Evolutionary conservation across 1,284 basidiomycete genomes (phyloP).

Genomic region (Xerocomus amazonicus): DNA sequence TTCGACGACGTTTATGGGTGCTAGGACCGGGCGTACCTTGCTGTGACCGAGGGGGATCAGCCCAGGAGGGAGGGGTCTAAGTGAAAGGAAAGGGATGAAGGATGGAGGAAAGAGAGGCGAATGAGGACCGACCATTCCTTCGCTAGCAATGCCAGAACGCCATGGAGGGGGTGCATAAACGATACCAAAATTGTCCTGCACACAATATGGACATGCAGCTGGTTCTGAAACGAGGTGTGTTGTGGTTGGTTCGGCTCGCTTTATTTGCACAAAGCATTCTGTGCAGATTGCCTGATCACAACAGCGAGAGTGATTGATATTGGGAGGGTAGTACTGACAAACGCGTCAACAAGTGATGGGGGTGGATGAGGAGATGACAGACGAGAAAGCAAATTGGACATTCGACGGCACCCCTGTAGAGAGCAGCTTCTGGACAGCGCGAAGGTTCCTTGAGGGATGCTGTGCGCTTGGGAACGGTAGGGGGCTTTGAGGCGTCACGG

Average conservation of each 20-base stretch:
- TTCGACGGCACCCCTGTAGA: slow-evolving; percentile 86
- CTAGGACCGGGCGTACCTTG: slow-evolving; percentile 36
- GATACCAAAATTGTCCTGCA: slow-evolving; percentile 94
- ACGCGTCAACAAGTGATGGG: slow-evolving; percentile 24
- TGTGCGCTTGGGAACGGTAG: slow-evolving; percentile 40
- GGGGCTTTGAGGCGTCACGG: slow-evolving; percentile 38
- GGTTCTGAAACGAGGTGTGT: slow-evolving; percentile 93
- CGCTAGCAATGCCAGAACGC: slow-evolving; percentile 70
- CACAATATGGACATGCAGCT: slow-evolving; percentile 94
- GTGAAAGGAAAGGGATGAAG: slow-evolving; percentile 9
- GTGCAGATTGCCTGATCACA: slow-evolving; percentile 99
- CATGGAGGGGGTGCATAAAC: slow-evolving; percentile 84
- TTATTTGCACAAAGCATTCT: slow-evolving; percentile 99
- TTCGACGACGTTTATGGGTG: slow-evolving; percentile 70
- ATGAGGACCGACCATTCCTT: slow-evolving; percentile 52
- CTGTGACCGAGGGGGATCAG: slow-evolving; percentile 48
- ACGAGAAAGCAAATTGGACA: slow-evolving; percentile 99
- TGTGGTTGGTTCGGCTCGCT: slow-evolving; percentile 88
- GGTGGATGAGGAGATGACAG: slow-evolving; percentile 37
- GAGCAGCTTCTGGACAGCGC: slow-evolving; percentile 64
- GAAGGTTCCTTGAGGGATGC: slow-evolving; percentile 49
- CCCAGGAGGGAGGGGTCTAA: slow-evolving; percentile 41
- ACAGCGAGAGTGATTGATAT: slow-evolving; percentile 95
- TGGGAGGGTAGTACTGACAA: slow-evolving; percentile 83
- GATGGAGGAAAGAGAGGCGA: neutral